A percentile compares a stretch with the other conserved stretches of the same genome.
phyloP scores from a whole-genome alignment of 2,329 filamentous ascomycete species.

The Exophiala dermatitidis region DNA sequence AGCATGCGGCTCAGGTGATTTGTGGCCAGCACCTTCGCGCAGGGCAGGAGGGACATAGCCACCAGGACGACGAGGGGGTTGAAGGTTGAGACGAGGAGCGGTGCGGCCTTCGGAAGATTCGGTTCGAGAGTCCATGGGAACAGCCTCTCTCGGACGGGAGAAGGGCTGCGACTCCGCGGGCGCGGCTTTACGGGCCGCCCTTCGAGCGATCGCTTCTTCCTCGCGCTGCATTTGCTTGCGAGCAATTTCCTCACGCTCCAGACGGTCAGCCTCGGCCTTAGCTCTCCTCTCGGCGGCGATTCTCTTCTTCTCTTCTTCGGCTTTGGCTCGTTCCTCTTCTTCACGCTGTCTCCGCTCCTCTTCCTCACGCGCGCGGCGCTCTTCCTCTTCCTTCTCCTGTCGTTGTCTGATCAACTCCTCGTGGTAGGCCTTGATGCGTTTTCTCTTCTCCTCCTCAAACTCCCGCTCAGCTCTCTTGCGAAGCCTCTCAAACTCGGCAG shows the following conservation, averaged over 20 bases:
- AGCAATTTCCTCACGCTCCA: conserved; percentile 57
- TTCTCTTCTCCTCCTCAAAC: conserved; percentile 81
- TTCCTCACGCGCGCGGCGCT: conserved; percentile 69
- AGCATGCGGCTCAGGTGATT: conserved; percentile 8
- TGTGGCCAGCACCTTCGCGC: conserved; percentile 28
- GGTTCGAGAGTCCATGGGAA: conserved; percentile 40
- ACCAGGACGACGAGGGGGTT: conserved; percentile 29
- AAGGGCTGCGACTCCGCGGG: conserved; percentile 27
- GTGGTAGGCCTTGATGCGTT: conserved; percentile 79
- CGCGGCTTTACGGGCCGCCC: conserved; percentile 57
- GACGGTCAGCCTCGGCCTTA: conserved; percentile 53
- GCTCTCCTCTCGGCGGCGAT: conserved; percentile 65
- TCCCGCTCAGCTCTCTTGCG: conserved; percentile 87
- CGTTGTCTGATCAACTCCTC: conserved; percentile 78
- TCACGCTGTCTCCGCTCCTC: conserved; percentile 75
- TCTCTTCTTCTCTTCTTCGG: conserved; percentile 71
- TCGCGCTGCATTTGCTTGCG: conserved; percentile 69
- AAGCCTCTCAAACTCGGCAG: conserved; percentile 92
- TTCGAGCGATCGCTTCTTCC: conserved; percentile 76
- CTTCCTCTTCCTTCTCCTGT: conserved; percentile 75
- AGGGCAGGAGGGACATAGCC: conserved; percentile 36
- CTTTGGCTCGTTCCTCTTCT: conserved; percentile 73
- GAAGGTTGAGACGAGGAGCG: conserved; percentile 51
- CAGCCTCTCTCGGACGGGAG: conserved; percentile 29
- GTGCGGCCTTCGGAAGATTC: conserved; percentile 43